These are phyloP conservation scores for Rhynchosporium agropyri DNA, from an alignment of 2,329 filamentous ascomycete genomes.

Conservation along the genomic window DNA sequence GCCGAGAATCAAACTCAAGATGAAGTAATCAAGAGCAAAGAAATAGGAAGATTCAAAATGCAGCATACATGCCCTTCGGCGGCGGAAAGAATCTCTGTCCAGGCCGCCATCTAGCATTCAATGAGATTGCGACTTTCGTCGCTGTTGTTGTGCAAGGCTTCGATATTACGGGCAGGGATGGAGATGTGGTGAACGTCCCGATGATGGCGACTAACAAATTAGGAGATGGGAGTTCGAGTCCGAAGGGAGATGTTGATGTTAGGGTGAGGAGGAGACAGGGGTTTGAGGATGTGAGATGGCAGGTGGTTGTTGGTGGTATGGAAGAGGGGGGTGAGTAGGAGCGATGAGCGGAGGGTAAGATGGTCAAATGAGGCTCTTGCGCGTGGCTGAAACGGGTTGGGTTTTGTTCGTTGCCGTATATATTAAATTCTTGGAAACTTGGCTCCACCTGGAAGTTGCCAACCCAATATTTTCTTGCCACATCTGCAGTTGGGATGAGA, in stretches of 20 bases:
- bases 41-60: conserved; percentile 22
- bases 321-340: background rate
- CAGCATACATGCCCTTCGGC: conserved; percentile 44
- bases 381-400: background rate
- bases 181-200: conserved; percentile 22
- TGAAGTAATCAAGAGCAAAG: conserved; percentile 24
- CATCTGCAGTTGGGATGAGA: too few relatives aligned
- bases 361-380: background rate
- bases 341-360: background rate
- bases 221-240: conserved; percentile 25
- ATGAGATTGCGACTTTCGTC: conserved; percentile 44
- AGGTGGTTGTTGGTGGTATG: conserved; percentile 17
- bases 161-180: conserved; percentile 32
- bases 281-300: conserved; percentile 29
- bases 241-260: conserved; percentile 25
- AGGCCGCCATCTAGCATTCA: conserved; percentile 44
- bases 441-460: too few relatives aligned
- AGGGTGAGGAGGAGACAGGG: conserved; percentile 29
- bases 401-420: too few relatives aligned
- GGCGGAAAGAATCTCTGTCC: conserved; percentile 46
- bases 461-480: too few relatives aligned
- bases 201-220: conserved; percentile 18
- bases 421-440: too few relatives aligned
- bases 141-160: conserved; percentile 42
- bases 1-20: background rate